phyloP scores from a whole-genome alignment of 805 yeast genomes.

The Suhomyces tanzawaensis region DNA sequence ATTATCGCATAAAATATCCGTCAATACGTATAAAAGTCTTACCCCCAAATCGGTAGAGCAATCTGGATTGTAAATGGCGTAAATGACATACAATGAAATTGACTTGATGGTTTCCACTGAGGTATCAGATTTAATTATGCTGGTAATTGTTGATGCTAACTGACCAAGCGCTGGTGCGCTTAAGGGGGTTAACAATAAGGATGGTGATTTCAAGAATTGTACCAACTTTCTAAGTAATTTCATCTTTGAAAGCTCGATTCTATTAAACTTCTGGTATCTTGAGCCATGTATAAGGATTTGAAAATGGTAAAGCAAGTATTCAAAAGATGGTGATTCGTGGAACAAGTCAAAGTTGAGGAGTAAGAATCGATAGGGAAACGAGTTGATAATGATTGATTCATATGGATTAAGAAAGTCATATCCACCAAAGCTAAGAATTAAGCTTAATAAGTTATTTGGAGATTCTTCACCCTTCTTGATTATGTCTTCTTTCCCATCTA shows the following conservation, averaged over 20 bases:
- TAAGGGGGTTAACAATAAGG: conserved; percentile 5
- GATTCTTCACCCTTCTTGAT: neutral
- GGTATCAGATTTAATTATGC: conserved; percentile 38
- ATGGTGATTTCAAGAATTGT: conserved; percentile 45
- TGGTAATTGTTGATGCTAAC: conserved; percentile 19
- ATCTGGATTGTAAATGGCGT: conserved; percentile 47
- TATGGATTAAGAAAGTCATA: conserved; percentile 49
- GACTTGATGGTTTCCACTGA: conserved; percentile 54
- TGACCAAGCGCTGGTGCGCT: conserved; percentile 13
- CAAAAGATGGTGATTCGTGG: conserved; percentile 55
- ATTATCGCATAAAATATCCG: conserved; percentile 41
- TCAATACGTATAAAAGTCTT: conserved; percentile 28
- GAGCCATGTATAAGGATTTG: conserved; percentile 48
- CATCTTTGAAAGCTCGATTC: conserved; percentile 51
- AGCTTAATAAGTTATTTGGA: conserved; percentile 36
- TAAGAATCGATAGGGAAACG: conserved; percentile 50
- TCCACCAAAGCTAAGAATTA: conserved; percentile 54
- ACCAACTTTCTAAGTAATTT: conserved; percentile 46
- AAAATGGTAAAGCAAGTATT: conserved; percentile 57
- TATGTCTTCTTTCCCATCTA: neutral
- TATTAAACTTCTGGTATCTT: conserved; percentile 49
- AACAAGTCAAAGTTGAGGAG: conserved; percentile 61
- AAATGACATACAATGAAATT: conserved; percentile 46
- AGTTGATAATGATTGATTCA: conserved; percentile 57
- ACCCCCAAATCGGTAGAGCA: conserved; percentile 36